Percentiles rank a stretch among this genome's conserved stretches.
Evolutionary conservation across 2,329 filamentous ascomycete genomes (phyloP).

Genomic region (Talaromyces sp.): DNA sequence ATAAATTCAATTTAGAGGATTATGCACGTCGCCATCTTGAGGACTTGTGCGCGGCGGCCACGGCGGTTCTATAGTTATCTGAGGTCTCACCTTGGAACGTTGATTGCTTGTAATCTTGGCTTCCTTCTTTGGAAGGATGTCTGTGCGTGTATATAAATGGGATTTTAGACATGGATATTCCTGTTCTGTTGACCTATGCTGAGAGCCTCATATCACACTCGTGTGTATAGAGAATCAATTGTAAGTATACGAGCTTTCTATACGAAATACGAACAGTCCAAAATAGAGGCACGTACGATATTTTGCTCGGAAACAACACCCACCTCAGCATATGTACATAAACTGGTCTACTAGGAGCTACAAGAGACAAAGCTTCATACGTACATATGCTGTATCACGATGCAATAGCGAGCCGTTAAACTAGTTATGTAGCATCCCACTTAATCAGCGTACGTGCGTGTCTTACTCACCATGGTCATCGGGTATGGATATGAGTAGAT

Average conservation of each 20-base stretch:
- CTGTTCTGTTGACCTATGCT: neutral
- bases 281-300: neutral
- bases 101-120: neutral
- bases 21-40: slow-evolving; percentile 10
- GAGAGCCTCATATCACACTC: too few species aligned
- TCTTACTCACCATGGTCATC: neutral
- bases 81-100: neutral
- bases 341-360: neutral
- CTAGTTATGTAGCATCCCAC: too few species aligned
- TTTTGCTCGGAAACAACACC: neutral
- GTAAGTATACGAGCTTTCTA: neutral
- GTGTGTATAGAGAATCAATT: neutral
- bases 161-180: neutral
- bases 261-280: neutral
- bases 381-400: neutral
- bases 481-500: neutral
- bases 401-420: neutral
- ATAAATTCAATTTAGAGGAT: neutral
- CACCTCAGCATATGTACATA: neutral
- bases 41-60: neutral
- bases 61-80: neutral
- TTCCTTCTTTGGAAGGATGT: neutral
- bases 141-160: neutral
- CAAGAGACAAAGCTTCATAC: neutral
- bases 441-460: neutral